These are phyloP conservation scores for Pilasporangium apinafurcum DNA, from an alignment of 352 stramenopile genomes.

Conservation along the genomic window DNA sequence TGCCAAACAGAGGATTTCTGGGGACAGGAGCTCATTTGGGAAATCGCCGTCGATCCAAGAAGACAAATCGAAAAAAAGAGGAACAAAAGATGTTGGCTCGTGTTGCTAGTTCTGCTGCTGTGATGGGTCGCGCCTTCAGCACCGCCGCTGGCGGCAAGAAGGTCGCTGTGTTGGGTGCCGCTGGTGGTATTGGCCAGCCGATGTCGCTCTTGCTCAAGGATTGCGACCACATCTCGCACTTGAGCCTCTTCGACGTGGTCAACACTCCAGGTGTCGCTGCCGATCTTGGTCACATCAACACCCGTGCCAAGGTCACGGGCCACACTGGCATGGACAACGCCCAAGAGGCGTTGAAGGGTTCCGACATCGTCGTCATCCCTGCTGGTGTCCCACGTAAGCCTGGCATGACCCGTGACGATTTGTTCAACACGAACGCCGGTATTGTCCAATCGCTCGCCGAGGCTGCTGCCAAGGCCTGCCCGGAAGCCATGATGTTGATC, in stretches of 20 bases:
- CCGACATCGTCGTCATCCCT: constrained; percentile 98
- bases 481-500: constrained; percentile 94
- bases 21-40: constrained; percentile 5
- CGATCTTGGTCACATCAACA: constrained; percentile 94
- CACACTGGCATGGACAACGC: constrained; percentile 79
- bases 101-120: constrained; percentile 11
- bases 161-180: constrained; percentile 87
- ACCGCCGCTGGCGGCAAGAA: constrained; percentile 62
- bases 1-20: background rate
- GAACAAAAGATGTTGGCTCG: constrained; percentile 11
- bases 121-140: constrained; percentile 40
- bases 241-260: constrained; percentile 98
- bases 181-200: constrained; percentile 98
- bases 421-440: constrained; percentile 94
- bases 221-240: constrained; percentile 92
- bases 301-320: constrained; percentile 65
- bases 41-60: constrained; percentile 6
- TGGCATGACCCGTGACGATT: constrained; percentile 94
- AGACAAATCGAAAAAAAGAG: background rate
- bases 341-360: constrained; percentile 57
- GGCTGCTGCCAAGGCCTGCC: constrained; percentile 93
- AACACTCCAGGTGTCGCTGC: constrained; percentile 97
- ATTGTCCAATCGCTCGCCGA: constrained; percentile 96
- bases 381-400: constrained; percentile 99
- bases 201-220: constrained; percentile 98